Evolutionary conservation across 148 eudicot species (phyloP).

Genomic region (Agrostemma githago): DNA sequence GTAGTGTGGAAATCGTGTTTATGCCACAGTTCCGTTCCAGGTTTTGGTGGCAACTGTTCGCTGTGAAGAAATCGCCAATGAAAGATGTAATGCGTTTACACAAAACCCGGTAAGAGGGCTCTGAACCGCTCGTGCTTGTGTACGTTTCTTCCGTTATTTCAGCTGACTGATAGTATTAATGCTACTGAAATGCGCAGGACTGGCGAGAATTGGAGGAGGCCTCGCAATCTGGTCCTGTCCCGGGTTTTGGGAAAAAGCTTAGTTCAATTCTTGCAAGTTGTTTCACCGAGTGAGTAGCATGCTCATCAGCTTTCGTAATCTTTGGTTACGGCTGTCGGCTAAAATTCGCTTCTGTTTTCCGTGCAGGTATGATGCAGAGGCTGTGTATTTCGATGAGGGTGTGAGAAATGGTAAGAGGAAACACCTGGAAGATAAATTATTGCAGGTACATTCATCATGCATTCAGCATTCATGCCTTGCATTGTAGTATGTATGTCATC

Average conservation of each 20-base stretch:
- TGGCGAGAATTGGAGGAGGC: conserved; percentile 72
- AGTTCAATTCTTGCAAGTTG: conserved; percentile 59
- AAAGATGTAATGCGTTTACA: conserved; percentile 50
- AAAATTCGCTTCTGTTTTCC: conserved; percentile 4
- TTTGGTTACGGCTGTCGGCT: not conserved
- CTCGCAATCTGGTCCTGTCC: conserved; percentile 51
- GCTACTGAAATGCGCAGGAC: conserved; percentile 42
- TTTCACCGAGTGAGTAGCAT: conserved; percentile 60
- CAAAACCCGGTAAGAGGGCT: conserved; percentile 51
- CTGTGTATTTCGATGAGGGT: conserved; percentile 75
- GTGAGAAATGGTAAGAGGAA: conserved; percentile 73
- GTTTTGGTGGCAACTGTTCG: conserved; percentile 98
- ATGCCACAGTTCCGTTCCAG: conserved; percentile 28
- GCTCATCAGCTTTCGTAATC: not conserved
- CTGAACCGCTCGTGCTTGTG: not conserved
- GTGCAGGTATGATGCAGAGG: conserved; percentile 81
- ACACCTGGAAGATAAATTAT: conserved; percentile 76
- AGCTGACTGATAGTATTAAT: not conserved
- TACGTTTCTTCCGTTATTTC: not conserved
- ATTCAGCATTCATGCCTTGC: conserved; percentile 2
- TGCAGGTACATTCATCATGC: conserved; percentile 53
- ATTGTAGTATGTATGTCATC: not conserved
- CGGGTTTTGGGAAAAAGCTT: conserved; percentile 82
- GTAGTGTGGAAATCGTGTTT: not conserved
- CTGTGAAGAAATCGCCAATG: conserved; percentile 92